These are phyloP conservation scores for Cyberlindnera lachancei DNA, from an alignment of 805 yeast species.

Conservation along the genomic window DNA sequence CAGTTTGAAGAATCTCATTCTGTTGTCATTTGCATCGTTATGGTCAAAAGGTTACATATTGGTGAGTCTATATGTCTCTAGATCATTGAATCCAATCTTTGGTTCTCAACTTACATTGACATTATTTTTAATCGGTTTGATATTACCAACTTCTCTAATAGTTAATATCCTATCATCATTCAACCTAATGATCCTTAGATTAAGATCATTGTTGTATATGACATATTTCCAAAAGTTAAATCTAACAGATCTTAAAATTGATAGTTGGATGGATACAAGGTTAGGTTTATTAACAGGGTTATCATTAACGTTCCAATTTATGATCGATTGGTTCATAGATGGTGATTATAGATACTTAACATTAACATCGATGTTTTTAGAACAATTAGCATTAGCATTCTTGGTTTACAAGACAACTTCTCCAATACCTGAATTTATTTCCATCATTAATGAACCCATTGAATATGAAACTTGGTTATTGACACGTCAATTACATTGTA, in stretches of 20 bases:
- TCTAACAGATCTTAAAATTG: slow-evolving; percentile 7
- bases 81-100: slow-evolving; percentile 5
- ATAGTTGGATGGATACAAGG: slow-evolving; percentile 17
- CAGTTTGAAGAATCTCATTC: too few species aligned
- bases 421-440: slow-evolving; percentile 13
- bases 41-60: slow-evolving; percentile 1
- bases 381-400: slow-evolving; percentile 13
- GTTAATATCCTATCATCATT: slow-evolving; percentile 5
- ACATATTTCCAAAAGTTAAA: slow-evolving; percentile 14
- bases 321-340: too few species aligned
- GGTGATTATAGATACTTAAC: too few species aligned
- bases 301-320: too few species aligned
- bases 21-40: too few species aligned
- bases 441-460: too few species aligned
- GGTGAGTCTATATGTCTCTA: slow-evolving; percentile 4
- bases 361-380: slow-evolving; percentile 9
- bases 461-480: slow-evolving; percentile 14
- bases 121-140: slow-evolving; percentile 6
- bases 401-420: slow-evolving; percentile 8
- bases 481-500: slow-evolving; percentile 14
- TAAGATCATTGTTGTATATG: slow-evolving; percentile 6
- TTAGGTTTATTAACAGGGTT: slow-evolving; percentile 13
- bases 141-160: slow-evolving; percentile 3
- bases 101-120: slow-evolving; percentile 9
- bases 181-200: slow-evolving; percentile 5